Percentiles rank a stretch among this genome's conserved stretches.
These are phyloP conservation scores for Torulaspora pretoriensis DNA, from an alignment of 1,139 yeast genomes.

Conservation along the genomic window DNA sequence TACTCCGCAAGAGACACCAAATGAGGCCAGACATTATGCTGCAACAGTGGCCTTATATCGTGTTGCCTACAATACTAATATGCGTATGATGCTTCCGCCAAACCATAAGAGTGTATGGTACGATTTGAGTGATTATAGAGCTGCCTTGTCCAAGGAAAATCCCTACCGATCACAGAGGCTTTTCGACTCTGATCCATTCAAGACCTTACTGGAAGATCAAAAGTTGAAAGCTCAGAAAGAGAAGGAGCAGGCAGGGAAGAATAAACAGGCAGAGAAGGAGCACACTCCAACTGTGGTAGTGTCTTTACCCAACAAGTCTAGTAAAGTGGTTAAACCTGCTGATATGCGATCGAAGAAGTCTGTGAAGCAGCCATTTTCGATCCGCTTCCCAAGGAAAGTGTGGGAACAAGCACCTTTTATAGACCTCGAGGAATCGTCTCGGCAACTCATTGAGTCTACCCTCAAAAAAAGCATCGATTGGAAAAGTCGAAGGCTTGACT, in stretches of 20 bases:
- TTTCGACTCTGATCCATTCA: slow-evolving; percentile 71
- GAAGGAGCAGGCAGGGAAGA: slow-evolving; percentile 44
- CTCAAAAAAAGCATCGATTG: slow-evolving; percentile 54
- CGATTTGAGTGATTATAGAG: slow-evolving; percentile 58
- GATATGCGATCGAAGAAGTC: neutral
- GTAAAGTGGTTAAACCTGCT: slow-evolving; percentile 3
- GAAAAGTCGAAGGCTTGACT: slow-evolving; percentile 37
- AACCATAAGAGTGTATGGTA: slow-evolving; percentile 78
- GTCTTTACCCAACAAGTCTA: slow-evolving; percentile 16
- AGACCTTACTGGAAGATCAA: slow-evolving; percentile 51
- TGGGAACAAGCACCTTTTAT: slow-evolving; percentile 62
- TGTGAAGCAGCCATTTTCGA: slow-evolving; percentile 12
- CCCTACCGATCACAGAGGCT: slow-evolving; percentile 46
- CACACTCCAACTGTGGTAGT: slow-evolving; percentile 37
- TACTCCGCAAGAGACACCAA: slow-evolving; percentile 67
- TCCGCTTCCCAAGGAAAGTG: slow-evolving; percentile 52
- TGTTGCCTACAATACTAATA: slow-evolving; percentile 71
- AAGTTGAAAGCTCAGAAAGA: slow-evolving; percentile 42
- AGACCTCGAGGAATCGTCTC: slow-evolving; percentile 38
- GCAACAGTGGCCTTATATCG: slow-evolving; percentile 86
- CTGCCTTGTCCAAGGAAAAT: slow-evolving; percentile 43
- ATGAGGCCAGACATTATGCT: slow-evolving; percentile 85
- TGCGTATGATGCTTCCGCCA: slow-evolving; percentile 83
- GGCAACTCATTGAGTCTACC: slow-evolving; percentile 53
- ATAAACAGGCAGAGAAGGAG: slow-evolving; percentile 36